Conservation (phyloP, 495 filamentous ascomycete genomes). For the Poronia punctata region DNA sequence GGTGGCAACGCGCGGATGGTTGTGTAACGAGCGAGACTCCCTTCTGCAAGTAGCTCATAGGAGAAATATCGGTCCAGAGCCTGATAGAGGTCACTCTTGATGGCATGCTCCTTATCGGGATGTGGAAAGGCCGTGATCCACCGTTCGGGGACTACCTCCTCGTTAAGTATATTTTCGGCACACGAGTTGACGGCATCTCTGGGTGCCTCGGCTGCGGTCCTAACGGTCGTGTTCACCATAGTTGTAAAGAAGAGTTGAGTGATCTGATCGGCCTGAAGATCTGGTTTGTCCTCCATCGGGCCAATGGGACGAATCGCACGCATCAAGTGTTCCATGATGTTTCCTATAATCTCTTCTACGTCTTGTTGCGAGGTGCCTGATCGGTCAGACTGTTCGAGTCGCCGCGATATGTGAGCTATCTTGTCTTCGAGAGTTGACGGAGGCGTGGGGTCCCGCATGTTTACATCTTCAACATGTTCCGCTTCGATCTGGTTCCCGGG, state of each 20-base stretch:
- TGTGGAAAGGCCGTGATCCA: conserved; percentile 38
- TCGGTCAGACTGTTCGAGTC: conserved; percentile 36
- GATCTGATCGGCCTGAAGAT: conserved; percentile 67
- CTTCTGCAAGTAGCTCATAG: conserved; percentile 60
- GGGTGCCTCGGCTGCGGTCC: conserved; percentile 23
- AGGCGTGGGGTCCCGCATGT: conserved; percentile 14
- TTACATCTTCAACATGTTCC: conserved; percentile 13
- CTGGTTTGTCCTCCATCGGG: conserved; percentile 46
- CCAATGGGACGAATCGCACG: conserved; percentile 67
- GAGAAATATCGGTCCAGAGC: conserved; percentile 82
- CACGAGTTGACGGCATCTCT: neutral
- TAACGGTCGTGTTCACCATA: conserved; percentile 35
- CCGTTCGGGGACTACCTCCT: conserved; percentile 28
- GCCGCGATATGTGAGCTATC: conserved; percentile 28
- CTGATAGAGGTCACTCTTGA: conserved; percentile 60
- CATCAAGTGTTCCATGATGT: conserved; percentile 81
- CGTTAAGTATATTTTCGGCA: conserved; percentile 22
- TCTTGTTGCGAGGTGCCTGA: conserved; percentile 63
- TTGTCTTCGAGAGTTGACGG: conserved; percentile 33
- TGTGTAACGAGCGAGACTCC: conserved; percentile 59
- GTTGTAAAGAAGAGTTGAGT: conserved; percentile 53
- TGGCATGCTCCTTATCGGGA: conserved; percentile 18
- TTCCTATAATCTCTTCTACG: conserved; percentile 90
- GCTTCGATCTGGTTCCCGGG: neutral
- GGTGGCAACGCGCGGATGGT: conserved; percentile 74